Base-by-base conservation (phyloP, 306 rosid genomes). In the Pyrus pyrifolia region DNA sequence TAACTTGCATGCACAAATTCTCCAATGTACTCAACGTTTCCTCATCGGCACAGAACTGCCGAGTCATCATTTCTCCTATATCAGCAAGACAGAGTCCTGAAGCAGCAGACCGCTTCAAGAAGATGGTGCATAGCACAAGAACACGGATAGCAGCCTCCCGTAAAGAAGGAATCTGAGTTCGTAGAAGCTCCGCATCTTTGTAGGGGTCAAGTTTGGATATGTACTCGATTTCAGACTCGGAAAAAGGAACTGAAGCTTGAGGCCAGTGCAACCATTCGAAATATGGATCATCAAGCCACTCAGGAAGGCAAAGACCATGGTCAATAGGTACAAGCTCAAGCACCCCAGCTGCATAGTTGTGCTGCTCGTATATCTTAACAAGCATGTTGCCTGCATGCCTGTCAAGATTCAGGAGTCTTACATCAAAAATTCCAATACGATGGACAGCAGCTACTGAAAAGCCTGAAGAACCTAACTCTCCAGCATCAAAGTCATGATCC, bases 251-350 rank as follows among this genome's bases (percentile, higher is more conserved):
- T 0, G 88, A 89, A 53, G 98, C 96, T 77, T 94, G 98, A 71
- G 97, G 95, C 98, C 97, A 94, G 70, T 94, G 98, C 78, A 94
- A 81, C 98, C 98, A 92, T 79, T 94, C 98, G 33, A 92, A 94
- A 78, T 94, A 94, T 17, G 97, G 98, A 79, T 92, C 98, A 70
- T 92, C 98, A 5, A 94, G 81, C 95, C 96, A 92, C 81, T 94
- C 98, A 11, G 97, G 98, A 18, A 94, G 89, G 82, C 96, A 94
- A 73, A 94, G 89, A 17, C 98, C 98, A 66, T 94, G 98, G 78
- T 94, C 98, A 45, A 94, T 92, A 0, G 98, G 98, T 72, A 92
- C 93, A 74, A 94, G 96, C 59, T 92, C 93, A 22, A 85, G 78
- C 55, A 19, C 81, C 35, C 86, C 89, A 53, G 63, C 71, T 38